phyloP scores from a whole-genome alignment of 306 rosid genomes.

The Inga leiocalycina region DNA sequence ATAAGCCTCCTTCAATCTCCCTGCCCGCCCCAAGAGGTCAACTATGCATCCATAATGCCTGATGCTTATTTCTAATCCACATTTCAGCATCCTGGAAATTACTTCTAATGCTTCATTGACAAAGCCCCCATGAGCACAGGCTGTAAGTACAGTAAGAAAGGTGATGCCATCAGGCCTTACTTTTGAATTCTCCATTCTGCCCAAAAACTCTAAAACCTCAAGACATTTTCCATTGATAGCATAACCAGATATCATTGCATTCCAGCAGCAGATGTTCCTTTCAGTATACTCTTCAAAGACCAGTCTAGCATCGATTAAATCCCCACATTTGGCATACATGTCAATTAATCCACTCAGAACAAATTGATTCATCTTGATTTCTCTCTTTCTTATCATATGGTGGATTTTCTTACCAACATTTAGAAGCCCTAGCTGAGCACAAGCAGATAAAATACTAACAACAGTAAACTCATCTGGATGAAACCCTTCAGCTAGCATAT shows the following conservation, averaged over 20 bases:
- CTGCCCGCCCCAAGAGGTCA: constrained; percentile 73
- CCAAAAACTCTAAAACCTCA: constrained; percentile 59
- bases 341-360: constrained; percentile 67
- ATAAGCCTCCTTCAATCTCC: constrained; percentile 64
- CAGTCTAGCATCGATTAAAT: constrained; percentile 54
- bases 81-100: constrained; percentile 59
- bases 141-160: constrained; percentile 62
- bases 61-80: constrained; percentile 44
- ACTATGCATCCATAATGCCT: constrained; percentile 73
- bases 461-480: constrained; percentile 58
- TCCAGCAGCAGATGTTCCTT: constrained; percentile 65
- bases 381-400: constrained; percentile 38
- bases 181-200: constrained; percentile 54
- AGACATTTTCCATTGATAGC: constrained; percentile 62
- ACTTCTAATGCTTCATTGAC: constrained; percentile 54
- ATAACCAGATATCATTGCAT: constrained; percentile 69
- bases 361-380: constrained; percentile 48
- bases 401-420: constrained; percentile 61
- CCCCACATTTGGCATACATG: constrained; percentile 84
- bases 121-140: constrained; percentile 69
- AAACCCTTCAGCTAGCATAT: constrained; percentile 56
- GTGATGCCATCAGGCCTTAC: constrained; percentile 62
- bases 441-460: constrained; percentile 69
- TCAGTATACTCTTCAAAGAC: constrained; percentile 53
- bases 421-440: constrained; percentile 64